phyloP scores from a whole-genome alignment of 768 basidiomycete species.

The Russula vinacea region DNA sequence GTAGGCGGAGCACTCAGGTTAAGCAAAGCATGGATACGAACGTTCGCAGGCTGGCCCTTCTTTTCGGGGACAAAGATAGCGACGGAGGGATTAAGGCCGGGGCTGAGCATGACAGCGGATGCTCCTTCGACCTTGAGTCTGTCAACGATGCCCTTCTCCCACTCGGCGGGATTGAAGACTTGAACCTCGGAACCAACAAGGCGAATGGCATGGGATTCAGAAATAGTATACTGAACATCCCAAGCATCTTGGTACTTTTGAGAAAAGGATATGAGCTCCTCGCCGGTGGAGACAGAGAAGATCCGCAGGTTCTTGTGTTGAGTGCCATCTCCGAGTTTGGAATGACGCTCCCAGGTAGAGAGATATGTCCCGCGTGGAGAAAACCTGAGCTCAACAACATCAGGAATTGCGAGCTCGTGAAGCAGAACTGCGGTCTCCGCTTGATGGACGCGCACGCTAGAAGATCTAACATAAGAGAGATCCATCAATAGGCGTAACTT shows the following conservation, averaged over 20 bases:
- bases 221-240: constrained; percentile 88
- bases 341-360: constrained; percentile 93
- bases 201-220: constrained; percentile 81
- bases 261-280: constrained; percentile 81
- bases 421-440: constrained; percentile 70
- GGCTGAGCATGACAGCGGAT: constrained; percentile 71
- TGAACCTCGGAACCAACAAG: constrained; percentile 80
- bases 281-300: constrained; percentile 81
- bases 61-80: constrained; percentile 93
- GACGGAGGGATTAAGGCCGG: constrained; percentile 82
- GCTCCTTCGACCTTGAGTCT: constrained; percentile 83
- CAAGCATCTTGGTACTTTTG: constrained; percentile 92
- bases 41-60: constrained; percentile 89
- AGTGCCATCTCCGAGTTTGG: constrained; percentile 84
- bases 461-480: constrained; percentile 19
- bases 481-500: constrained; percentile 12
- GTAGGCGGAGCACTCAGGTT: constrained; percentile 62
- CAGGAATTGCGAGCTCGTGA: constrained; percentile 69
- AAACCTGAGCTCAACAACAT: constrained; percentile 81
- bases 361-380: constrained; percentile 92
- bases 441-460: constrained; percentile 75
- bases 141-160: constrained; percentile 74
- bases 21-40: constrained; percentile 78
- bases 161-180: constrained; percentile 76
- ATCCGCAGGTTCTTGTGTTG: constrained; percentile 94